These are phyloP conservation scores for Schizonepeta tenuifolia DNA, from an alignment of 257 asterid species.

Conservation along the genomic window DNA sequence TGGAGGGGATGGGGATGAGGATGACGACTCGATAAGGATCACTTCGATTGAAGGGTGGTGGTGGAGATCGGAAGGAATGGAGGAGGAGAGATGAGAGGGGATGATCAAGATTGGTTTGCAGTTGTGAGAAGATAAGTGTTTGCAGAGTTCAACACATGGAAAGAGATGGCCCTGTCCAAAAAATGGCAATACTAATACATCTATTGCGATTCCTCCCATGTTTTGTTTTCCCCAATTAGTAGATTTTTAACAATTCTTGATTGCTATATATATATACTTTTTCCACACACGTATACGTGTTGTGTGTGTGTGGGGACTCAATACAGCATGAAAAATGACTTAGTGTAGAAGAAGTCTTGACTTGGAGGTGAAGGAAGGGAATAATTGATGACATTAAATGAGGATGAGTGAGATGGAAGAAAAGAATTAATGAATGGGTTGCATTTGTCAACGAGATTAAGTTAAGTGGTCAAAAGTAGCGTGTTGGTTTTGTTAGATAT, in stretches of 20 bases:
- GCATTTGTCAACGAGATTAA: neutral
- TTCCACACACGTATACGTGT: neutral
- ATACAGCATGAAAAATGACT: neutral
- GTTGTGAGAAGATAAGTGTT: conserved; percentile 46
- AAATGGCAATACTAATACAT: conserved; percentile 70
- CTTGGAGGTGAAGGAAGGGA: neutral
- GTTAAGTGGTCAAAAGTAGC: neutral
- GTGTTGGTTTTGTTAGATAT: neutral
- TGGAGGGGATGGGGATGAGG: conserved; percentile 23
- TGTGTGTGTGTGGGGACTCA: neutral
- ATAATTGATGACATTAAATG: neutral
- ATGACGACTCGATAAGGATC: conserved; percentile 36
- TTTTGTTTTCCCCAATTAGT: neutral
- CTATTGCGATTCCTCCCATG: conserved; percentile 44
- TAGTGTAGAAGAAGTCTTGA: neutral
- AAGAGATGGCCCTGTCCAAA: conserved; percentile 82
- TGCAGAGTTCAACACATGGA: conserved; percentile 74
- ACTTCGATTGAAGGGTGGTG: conserved; percentile 37
- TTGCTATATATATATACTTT: neutral
- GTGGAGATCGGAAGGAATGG: conserved; percentile 46
- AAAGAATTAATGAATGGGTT: neutral
- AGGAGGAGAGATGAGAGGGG: conserved; percentile 71
- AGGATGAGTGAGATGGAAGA: neutral
- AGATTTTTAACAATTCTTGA: neutral
- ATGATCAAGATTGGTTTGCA: conserved; percentile 54